Conservation (phyloP, 345 rosid species). For the Eucalyptus marginata region DNA sequence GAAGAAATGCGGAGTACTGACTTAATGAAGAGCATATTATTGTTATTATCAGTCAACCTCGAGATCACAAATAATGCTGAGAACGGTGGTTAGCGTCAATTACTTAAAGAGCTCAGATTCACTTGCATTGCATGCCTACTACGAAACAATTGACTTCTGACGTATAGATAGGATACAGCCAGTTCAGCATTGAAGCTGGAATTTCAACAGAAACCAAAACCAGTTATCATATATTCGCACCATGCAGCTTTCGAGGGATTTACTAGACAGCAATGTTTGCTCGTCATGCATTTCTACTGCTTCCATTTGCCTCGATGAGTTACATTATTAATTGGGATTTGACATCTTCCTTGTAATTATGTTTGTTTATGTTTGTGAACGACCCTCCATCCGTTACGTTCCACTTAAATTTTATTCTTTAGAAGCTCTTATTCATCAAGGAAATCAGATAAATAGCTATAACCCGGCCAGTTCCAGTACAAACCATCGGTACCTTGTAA, state of each 20-base stretch:
- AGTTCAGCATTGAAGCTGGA: background rate
- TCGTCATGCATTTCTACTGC: background rate
- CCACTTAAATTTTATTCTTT: background rate
- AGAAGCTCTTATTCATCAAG: background rate
- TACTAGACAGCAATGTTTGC: background rate
- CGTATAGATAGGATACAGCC: background rate
- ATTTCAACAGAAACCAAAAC: background rate
- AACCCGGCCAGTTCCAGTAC: background rate
- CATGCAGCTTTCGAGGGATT: background rate
- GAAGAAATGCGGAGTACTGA: background rate
- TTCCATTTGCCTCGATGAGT: background rate
- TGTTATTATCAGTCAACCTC: background rate
- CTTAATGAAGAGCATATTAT: background rate
- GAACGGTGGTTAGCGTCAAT: background rate
- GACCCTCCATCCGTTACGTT: background rate
- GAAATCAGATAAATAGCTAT: background rate
- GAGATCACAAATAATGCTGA: background rate
- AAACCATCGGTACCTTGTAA: constrained; percentile 16
- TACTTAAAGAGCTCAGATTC: background rate
- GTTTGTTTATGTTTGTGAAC: background rate
- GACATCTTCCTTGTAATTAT: background rate
- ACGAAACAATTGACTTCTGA: background rate
- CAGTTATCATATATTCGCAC: background rate
- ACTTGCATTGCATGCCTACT: background rate
- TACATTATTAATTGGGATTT: background rate